Evolutionary conservation across 768 basidiomycete genomes (phyloP), one percentile per base, ranked within the genome.

Genomic region (Trametes gibbosa): DNA sequence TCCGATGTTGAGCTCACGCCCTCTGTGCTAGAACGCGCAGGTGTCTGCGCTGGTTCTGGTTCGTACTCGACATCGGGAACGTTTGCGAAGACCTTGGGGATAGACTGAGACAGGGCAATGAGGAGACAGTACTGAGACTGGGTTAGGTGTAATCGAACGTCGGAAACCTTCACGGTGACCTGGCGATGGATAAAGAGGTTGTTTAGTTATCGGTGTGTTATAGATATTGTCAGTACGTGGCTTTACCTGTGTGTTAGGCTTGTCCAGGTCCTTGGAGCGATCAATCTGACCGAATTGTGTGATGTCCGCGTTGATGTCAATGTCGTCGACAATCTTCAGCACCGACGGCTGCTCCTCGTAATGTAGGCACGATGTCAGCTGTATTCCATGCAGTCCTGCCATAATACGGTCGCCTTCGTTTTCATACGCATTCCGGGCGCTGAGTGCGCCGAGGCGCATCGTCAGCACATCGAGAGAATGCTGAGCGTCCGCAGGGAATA

Each of bases 251-350:
- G 81, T 89, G 64, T 89, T 90, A 1, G 95, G 92, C 55, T 76
- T 73, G 35, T 80, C 76, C 32, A 70, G 68, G 58, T 87, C 79
- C 17, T 72, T 69, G n/a, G 68, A 67, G 17, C 84, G 79, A 66
- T 90, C 79, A 41, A 84, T 78, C 14, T 75, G 77, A 47, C 75
- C 77, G 6, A 75, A 79, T 72, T 96, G 92, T 24, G 83, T 72
- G 50, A 95, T 73, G 24, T 87, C 81, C 9, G 89, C 82, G 4
- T 74, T 75, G 58, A 98, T 79, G 58, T 89, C 79, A 47, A 97
- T 94, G 67, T 96, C 90, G 64, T 97, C 92, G 34, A 99, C 89
- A 65, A 99, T 92, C 72, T 92, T 94, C 57, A 98, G 78, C 1
- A 72, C 76, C 17, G 82, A 79, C 13, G 76, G 61, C 60, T 79